Evolutionary conservation across 2,329 filamentous ascomycete genomes (phyloP).

Genomic region (Neonectria punicea): DNA sequence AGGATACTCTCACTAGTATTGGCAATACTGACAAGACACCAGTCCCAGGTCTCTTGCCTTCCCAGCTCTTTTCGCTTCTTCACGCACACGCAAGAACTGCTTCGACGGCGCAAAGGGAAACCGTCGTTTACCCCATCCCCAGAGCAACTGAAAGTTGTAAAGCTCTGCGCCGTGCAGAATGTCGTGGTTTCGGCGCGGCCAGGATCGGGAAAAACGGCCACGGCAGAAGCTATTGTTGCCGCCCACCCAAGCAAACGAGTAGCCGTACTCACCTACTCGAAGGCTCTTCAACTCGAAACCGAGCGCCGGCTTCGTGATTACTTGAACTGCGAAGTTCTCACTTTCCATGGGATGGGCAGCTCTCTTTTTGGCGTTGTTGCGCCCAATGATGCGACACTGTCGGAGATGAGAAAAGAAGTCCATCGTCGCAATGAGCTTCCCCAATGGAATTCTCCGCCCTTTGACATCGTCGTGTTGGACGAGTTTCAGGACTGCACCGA

Average conservation of each 20-base stretch:
- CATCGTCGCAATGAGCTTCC: neutral
- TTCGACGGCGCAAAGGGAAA: neutral
- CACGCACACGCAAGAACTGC: neutral
- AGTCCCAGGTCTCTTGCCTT: neutral
- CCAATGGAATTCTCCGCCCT: neutral
- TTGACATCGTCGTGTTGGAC: neutral
- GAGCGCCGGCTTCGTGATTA: neutral
- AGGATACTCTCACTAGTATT: neutral
- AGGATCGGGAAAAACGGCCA: constrained; percentile 48
- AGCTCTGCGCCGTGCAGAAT: constrained; percentile 31
- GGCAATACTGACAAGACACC: neutral
- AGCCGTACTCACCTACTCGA: neutral
- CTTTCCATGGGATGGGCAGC: neutral
- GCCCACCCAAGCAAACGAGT: constrained; percentile 30
- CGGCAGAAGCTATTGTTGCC: constrained; percentile 43
- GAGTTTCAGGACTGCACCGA: neutral
- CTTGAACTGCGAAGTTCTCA: neutral
- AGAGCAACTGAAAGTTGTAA: neutral
- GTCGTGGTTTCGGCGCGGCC: constrained; percentile 47
- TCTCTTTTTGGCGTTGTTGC: neutral
- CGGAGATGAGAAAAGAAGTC: neutral
- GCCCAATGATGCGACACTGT: neutral
- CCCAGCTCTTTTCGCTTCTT: neutral
- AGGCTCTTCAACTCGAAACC: neutral
- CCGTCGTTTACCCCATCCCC: neutral